Evolutionary conservation across 768 basidiomycete species (phyloP).

Genomic region (Auriscalpium microsporum): DNA sequence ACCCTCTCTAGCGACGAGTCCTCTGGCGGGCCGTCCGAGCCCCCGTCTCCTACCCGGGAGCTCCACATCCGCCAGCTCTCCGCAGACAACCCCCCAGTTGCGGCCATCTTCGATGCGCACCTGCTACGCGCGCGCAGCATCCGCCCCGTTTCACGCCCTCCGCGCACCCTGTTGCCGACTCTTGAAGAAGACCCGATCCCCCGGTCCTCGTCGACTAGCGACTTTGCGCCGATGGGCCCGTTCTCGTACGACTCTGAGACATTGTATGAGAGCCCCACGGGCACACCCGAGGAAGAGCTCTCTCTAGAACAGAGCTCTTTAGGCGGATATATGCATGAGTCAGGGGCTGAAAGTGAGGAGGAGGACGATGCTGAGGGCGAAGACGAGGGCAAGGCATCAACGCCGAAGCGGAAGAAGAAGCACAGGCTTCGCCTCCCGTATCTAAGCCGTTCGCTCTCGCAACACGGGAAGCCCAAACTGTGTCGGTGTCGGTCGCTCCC

Average conservation of each 20-base stretch:
- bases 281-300: neutral
- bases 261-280: neutral
- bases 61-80: neutral
- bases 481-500: too few relatives aligned
- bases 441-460: too few relatives aligned
- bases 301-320: neutral
- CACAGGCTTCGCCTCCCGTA: too few relatives aligned
- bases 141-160: neutral
- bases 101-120: slow-evolving; percentile 1
- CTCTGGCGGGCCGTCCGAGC: neutral
- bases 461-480: too few relatives aligned
- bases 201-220: neutral
- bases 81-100: neutral
- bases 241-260: neutral
- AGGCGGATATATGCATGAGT: too few relatives aligned
- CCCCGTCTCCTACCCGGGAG: neutral
- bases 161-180: slow-evolving; percentile 2
- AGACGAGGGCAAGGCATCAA: too few relatives aligned
- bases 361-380: too few relatives aligned
- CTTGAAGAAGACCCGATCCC: slow-evolving; percentile 3
- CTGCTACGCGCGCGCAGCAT: neutral
- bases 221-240: neutral
- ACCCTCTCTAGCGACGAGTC: neutral
- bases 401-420: too few relatives aligned
- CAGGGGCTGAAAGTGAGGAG: too few relatives aligned